These are phyloP conservation scores for Claviceps sp. DNA, from an alignment of 2,329 filamentous ascomycete genomes.

Conservation along the genomic window DNA sequence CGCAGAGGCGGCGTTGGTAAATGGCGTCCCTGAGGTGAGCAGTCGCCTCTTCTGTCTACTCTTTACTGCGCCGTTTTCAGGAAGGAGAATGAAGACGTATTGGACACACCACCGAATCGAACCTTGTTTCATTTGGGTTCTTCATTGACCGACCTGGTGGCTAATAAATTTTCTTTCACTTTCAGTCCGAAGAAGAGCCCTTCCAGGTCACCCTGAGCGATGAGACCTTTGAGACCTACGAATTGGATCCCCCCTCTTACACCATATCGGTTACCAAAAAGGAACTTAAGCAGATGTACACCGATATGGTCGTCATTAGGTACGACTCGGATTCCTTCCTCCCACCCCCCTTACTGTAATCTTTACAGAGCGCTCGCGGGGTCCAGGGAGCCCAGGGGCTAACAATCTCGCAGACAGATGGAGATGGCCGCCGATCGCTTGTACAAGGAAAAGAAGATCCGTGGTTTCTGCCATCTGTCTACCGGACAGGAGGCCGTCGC, in stretches of 20 bases:
- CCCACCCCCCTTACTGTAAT: no score
- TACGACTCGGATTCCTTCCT: constrained; percentile 32
- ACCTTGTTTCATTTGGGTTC: background rate
- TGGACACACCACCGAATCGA: no score
- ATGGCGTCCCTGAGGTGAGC: constrained; percentile 43
- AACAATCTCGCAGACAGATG: constrained; percentile 62
- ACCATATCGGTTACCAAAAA: constrained; percentile 90
- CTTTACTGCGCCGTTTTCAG: background rate
- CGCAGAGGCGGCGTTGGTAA: constrained; percentile 79
- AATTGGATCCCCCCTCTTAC: constrained; percentile 92
- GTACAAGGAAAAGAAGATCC: constrained; percentile 99
- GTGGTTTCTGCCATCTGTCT: constrained; percentile 98
- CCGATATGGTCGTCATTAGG: constrained; percentile 90
- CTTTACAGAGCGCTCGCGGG: no score
- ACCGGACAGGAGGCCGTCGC: constrained; percentile 96
- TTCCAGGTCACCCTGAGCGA: constrained; percentile 90
- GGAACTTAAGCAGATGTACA: constrained; percentile 98
- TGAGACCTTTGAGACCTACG: constrained; percentile 99
- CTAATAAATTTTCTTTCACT: constrained; percentile 8
- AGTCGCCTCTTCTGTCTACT: constrained; percentile 8
- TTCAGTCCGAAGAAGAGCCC: constrained; percentile 79
- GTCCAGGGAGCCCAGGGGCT: constrained; percentile 8
- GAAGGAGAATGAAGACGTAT: no score
- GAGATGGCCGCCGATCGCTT: constrained; percentile 98
- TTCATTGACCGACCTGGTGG: background rate